Evolutionary conservation across 805 yeast genomes (phyloP).

Genomic region (Yueomyces sinensis): DNA sequence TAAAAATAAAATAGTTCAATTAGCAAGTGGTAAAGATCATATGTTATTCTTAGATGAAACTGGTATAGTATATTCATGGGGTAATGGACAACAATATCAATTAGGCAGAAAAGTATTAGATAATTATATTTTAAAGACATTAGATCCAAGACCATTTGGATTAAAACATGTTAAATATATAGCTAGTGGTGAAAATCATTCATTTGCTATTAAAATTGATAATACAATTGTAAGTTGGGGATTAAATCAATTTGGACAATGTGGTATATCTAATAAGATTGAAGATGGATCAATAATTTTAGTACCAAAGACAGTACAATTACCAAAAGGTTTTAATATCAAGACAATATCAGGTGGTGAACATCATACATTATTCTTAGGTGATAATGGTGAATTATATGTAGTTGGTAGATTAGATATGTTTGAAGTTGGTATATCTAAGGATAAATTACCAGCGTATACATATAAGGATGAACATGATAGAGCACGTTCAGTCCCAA

Average conservation of each 20-base stretch:
- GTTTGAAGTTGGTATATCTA: conserved; percentile 78
- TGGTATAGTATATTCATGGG: conserved; percentile 94
- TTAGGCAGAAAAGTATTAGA: conserved; percentile 77
- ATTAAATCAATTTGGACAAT: conserved; percentile 90
- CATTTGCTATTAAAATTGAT: conserved; percentile 73
- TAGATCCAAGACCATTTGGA: conserved; percentile 77
- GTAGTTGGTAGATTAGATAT: conserved; percentile 89
- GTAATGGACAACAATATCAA: conserved; percentile 88
- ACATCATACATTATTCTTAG: conserved; percentile 77
- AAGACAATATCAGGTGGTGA: conserved; percentile 78
- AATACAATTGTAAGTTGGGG: conserved; percentile 86
- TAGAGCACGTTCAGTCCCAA: conserved; percentile 71
- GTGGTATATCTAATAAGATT: conserved; percentile 66
- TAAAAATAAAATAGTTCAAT: conserved; percentile 52
- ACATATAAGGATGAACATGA: conserved; percentile 72
- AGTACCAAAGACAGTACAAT: conserved; percentile 62
- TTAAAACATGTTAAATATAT: conserved; percentile 64
- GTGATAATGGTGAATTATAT: conserved; percentile 59
- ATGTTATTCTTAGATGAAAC: conserved; percentile 66
- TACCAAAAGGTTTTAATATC: conserved; percentile 44
- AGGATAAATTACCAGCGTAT: conserved; percentile 49
- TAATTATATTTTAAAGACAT: conserved; percentile 57
- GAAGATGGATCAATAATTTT: conserved; percentile 78
- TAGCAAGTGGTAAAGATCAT: conserved; percentile 92
- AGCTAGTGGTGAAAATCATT: conserved; percentile 91